Conservation (phyloP, 257 asterid genomes). For the Solanum chiquidenum region DNA sequence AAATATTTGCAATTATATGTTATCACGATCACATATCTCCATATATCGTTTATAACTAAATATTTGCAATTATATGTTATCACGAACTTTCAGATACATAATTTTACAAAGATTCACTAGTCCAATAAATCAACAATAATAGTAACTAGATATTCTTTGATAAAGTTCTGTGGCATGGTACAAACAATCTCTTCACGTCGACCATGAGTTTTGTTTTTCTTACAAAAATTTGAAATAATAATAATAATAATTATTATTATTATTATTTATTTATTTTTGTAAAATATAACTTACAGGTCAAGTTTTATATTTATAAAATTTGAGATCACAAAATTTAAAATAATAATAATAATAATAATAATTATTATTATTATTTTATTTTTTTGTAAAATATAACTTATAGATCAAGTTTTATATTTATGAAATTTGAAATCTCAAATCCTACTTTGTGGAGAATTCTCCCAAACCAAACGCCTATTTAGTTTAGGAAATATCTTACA, state of each 20-base stretch:
- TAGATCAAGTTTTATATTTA: not conserved
- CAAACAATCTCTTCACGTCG: not conserved
- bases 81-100: not conserved
- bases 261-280: too few relatives aligned
- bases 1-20: not conserved
- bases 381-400: not conserved
- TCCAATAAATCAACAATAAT: not conserved
- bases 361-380: too few relatives aligned
- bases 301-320: too few relatives aligned
- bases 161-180: not conserved
- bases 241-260: too few relatives aligned
- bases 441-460: not conserved
- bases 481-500: not conserved
- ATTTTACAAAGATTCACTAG: not conserved
- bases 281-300: too few relatives aligned
- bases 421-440: not conserved
- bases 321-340: too few relatives aligned
- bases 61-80: not conserved
- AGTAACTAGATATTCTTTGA: not conserved
- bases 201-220: too few relatives aligned
- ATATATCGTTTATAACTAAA: not conserved
- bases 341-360: too few relatives aligned
- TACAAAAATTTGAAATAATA: too few relatives aligned
- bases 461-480: not conserved
- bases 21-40: not conserved